Percentiles rank a stretch among this genome's conserved stretches.
Evolutionary conservation across 179 eudicot genomes (phyloP).

Genomic region (Drosera spatulata): DNA sequence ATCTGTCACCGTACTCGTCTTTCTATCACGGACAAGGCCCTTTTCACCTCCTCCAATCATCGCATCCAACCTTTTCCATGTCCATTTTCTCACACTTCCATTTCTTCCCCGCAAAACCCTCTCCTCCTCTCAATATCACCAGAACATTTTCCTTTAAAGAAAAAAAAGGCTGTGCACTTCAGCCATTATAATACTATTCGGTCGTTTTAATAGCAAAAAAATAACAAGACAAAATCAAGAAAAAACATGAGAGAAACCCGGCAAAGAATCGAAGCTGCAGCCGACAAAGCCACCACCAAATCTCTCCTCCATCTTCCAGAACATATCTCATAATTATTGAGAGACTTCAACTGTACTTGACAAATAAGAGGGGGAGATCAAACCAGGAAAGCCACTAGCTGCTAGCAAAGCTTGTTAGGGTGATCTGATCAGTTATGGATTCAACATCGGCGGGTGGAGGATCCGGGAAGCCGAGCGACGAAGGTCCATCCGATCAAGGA

Average conservation of each 20-base stretch:
- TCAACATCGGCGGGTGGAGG: conserved; percentile 7
- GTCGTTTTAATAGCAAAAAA: no score
- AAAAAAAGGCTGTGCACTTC: no score
- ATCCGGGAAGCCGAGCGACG: conserved; percentile 9
- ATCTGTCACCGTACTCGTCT: no score
- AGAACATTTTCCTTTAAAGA: neutral
- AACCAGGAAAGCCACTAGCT: no score
- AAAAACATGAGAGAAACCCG: neutral
- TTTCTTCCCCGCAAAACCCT: neutral
- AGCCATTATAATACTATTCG: no score
- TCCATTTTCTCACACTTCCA: neutral
- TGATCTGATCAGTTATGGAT: conserved; percentile 9
- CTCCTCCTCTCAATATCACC: neutral
- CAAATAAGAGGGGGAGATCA: no score
- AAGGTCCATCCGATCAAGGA: neutral
- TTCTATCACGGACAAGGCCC: conserved; percentile 2
- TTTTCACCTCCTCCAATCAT: conserved; percentile 26
- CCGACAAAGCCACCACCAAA: neutral
- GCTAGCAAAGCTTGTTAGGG: no score
- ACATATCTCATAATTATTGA: no score
- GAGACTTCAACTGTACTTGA: no score
- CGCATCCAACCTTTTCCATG: conserved; percentile 10
- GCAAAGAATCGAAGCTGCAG: neutral
- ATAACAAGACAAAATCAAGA: neutral
- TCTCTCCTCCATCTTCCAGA: conserved; percentile 1